These are phyloP conservation scores for Niveomyces coronatus DNA, from an alignment of 2,329 filamentous ascomycete species.

Conservation along the genomic window DNA sequence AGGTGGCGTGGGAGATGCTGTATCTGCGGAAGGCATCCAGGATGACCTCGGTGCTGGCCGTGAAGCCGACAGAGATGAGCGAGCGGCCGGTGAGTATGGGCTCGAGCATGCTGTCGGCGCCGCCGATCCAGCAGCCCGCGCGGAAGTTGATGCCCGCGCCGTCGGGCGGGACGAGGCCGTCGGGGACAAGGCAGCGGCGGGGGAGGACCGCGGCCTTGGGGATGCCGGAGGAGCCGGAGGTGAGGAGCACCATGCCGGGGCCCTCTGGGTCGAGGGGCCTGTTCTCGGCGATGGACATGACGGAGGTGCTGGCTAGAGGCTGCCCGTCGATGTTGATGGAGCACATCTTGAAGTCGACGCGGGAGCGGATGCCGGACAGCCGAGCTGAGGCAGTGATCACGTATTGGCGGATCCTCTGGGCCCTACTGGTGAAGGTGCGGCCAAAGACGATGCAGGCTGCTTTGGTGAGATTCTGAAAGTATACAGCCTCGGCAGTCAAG, in stretches of 20 bases:
- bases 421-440: not conserved
- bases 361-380: too few relatives aligned
- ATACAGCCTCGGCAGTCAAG: conserved; percentile 11
- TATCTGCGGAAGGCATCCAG: not conserved
- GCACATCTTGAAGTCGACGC: not conserved
- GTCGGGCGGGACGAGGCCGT: not conserved
- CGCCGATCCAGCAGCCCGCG: conserved; percentile 13
- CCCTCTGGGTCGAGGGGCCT: not conserved
- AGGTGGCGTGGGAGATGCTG: conserved; percentile 8
- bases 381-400: too few relatives aligned
- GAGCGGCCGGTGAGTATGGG: conserved; percentile 10
- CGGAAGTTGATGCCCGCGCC: conserved; percentile 11
- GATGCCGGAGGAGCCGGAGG: not conserved
- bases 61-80: conserved; percentile 6
- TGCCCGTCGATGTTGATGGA: not conserved
- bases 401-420: not conserved
- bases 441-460: not conserved
- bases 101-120: conserved; percentile 6
- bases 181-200: not conserved
- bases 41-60: conserved; percentile 2
- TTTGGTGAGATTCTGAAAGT: conserved; percentile 7
- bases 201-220: not conserved
- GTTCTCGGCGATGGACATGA: too few relatives aligned
- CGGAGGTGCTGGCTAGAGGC: too few relatives aligned
- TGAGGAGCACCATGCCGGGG: not conserved